Base-by-base conservation (phyloP, 2,329 filamentous ascomycete genomes). In the Coniella vitis region DNA sequence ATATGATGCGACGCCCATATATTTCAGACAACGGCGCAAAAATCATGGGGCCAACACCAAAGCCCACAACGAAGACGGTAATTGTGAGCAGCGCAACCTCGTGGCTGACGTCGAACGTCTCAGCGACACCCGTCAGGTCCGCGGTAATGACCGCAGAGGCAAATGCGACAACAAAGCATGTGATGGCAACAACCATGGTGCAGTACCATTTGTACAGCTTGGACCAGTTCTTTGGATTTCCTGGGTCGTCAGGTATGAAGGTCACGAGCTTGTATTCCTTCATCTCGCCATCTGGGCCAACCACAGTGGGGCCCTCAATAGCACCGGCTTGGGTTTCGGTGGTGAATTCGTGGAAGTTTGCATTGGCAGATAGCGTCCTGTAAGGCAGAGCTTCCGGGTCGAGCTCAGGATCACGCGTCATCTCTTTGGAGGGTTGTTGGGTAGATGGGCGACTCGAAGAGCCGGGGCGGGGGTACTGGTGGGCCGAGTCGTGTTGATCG, bases 201-300 rank as follows among this genome's bases (percentile, higher is more conserved):
- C 80, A 84, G 60, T 84, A 87, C 87, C 87, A 91, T 67, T 90
- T 93, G 64, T 72, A 84, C 1, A 68, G 70, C 64, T 88, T 89
- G 49, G 76, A 80, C 86, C 86, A 93, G 65, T 91, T 93, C 73
- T 91, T 91, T 0, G 88, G 87, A 60, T 91, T 91, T 55, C 83
- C 85, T 0, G 79, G 77, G 62, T 93, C 87, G 51, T 81, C 70
- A 3, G 83, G 74, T 4, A 73, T 77, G 61, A 93, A 95, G 0
- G 70, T 71, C 41, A 83, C 77, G 3, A 86, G 79, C 56, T 69
- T 69, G 63, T 76, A 76, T 12, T 59, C 61, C n/a, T 45, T 47
- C 12, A 61, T 57, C 31, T 45, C 41, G 32, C 55, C 50, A 17
- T 58, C 54, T n/a, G 60, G 57, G 38, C 57, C 59, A 0, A 42